Evolutionary conservation across 2,329 filamentous ascomycete genomes (phyloP).

Genomic region (Fusarium sp.): DNA sequence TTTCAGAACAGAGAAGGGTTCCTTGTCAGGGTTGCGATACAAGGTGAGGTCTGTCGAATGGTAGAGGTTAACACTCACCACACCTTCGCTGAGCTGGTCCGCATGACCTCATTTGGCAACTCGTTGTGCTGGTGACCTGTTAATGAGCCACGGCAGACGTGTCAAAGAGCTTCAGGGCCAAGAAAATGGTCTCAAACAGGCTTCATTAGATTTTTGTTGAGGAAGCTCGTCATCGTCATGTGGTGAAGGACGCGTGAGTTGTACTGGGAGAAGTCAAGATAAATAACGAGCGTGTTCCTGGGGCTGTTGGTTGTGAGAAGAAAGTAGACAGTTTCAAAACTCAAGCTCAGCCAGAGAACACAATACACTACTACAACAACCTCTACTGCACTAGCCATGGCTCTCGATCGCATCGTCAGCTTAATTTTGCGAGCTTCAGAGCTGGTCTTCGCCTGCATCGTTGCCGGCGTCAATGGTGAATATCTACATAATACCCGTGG

Average conservation of each 20-base stretch:
- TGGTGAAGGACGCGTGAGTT: constrained; percentile 26
- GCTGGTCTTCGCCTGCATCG: constrained; percentile 77
- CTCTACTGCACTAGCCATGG: constrained; percentile 44
- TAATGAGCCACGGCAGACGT: constrained; percentile 30
- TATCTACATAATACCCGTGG: constrained; percentile 66
- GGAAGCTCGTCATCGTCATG: constrained; percentile 39
- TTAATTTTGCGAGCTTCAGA: constrained; percentile 57
- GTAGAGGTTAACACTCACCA: constrained; percentile 22
- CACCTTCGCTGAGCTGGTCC: constrained; percentile 28
- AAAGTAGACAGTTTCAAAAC: not conserved
- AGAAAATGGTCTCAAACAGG: constrained; percentile 32
- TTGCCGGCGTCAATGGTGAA: constrained; percentile 75
- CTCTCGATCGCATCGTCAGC: constrained; percentile 54
- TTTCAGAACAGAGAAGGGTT: constrained; percentile 31
- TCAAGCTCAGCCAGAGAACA: not conserved
- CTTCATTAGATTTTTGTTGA: constrained; percentile 24
- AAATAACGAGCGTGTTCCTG: constrained; percentile 36
- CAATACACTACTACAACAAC: not conserved
- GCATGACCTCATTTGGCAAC: constrained; percentile 42
- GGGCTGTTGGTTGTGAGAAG: not conserved
- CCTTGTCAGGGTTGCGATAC: constrained; percentile 6
- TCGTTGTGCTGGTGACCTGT: constrained; percentile 17
- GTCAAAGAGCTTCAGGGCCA: constrained; percentile 26
- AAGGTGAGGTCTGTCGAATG: constrained; percentile 19
- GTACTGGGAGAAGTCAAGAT: constrained; percentile 16